These are phyloP conservation scores for Sporisorium exsertum DNA, from an alignment of 1,284 basidiomycete species.

Conservation along the genomic window DNA sequence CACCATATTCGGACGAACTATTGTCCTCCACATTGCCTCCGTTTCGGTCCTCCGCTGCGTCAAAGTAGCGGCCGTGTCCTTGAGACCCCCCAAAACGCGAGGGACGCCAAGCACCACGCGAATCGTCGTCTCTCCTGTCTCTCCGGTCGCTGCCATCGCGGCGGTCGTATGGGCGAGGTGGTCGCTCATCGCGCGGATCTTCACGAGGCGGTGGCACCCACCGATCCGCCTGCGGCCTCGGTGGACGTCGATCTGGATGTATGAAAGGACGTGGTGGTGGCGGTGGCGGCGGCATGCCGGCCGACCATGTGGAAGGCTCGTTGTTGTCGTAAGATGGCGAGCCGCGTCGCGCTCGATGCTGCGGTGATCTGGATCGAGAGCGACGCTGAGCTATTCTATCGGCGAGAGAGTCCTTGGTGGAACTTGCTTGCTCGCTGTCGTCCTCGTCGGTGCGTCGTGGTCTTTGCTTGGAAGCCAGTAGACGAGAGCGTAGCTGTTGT, in stretches of 20 bases:
- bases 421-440: background rate
- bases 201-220: constrained; percentile 47
- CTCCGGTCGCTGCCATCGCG: constrained; percentile 13
- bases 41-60: constrained; percentile 2
- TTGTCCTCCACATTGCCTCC: background rate
- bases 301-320: constrained; percentile 10
- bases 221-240: constrained; percentile 34
- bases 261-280: constrained; percentile 19
- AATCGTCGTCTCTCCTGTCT: constrained; percentile 14
- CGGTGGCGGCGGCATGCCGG: constrained; percentile 14
- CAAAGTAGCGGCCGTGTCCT: constrained; percentile 36
- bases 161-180: constrained; percentile 11
- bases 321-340: constrained; percentile 27
- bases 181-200: constrained; percentile 1
- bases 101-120: constrained; percentile 7
- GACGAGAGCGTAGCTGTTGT: constrained; percentile 34
- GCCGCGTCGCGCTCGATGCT: constrained; percentile 2
- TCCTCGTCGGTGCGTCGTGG: constrained; percentile 1
- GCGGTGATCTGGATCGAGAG: constrained; percentile 12
- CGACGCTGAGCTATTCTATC: background rate
- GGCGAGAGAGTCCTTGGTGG: background rate
- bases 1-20: constrained; percentile 30
- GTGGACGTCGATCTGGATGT: constrained; percentile 40
- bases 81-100: constrained; percentile 5
- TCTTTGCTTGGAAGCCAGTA: constrained; percentile 34